phyloP scores from a whole-genome alignment of 495 filamentous ascomycete genomes.

The Penicillium ochrochloron region DNA sequence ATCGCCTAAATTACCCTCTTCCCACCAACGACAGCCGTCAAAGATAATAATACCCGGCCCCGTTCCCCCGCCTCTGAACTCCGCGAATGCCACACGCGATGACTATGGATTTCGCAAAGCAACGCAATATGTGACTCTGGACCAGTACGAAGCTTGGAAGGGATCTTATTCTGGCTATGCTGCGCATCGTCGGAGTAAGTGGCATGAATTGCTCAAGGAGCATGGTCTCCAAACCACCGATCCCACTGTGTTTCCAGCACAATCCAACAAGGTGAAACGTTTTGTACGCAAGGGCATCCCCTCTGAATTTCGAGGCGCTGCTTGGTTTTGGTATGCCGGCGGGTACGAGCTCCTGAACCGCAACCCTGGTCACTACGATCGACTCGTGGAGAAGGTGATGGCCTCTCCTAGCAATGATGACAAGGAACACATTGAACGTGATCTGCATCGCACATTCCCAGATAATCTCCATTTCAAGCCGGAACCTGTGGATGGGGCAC shows the following conservation, averaged over 20 bases:
- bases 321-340: conserved; percentile 98
- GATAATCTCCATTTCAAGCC: conserved; percentile 94
- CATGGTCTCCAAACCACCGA: conserved; percentile 71
- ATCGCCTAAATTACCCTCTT: conserved; percentile 6
- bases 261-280: conserved; percentile 79
- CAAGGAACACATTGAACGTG: conserved; percentile 90
- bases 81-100: conserved; percentile 60
- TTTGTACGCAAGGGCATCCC: conserved; percentile 96
- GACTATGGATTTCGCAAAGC: conserved; percentile 90
- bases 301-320: conserved; percentile 86
- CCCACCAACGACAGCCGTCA: conserved; percentile 38
- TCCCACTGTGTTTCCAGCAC: conserved; percentile 78
- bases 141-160: conserved; percentile 86
- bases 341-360: conserved; percentile 77
- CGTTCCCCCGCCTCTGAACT: conserved; percentile 42
- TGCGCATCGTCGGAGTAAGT: conserved; percentile 75
- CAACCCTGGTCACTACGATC: conserved; percentile 73
- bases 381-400: conserved; percentile 66
- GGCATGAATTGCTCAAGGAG: conserved; percentile 76
- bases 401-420: conserved; percentile 68
- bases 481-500: conserved; percentile 45
- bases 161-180: conserved; percentile 69
- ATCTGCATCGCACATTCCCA: conserved; percentile 93
- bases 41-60: conserved; percentile 49
- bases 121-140: conserved; percentile 73